Percentiles rank a stretch among this genome's conserved stretches.
phyloP scores from a whole-genome alignment of 2,329 filamentous ascomycete species.

The Ascochyta clinopodiicola region DNA sequence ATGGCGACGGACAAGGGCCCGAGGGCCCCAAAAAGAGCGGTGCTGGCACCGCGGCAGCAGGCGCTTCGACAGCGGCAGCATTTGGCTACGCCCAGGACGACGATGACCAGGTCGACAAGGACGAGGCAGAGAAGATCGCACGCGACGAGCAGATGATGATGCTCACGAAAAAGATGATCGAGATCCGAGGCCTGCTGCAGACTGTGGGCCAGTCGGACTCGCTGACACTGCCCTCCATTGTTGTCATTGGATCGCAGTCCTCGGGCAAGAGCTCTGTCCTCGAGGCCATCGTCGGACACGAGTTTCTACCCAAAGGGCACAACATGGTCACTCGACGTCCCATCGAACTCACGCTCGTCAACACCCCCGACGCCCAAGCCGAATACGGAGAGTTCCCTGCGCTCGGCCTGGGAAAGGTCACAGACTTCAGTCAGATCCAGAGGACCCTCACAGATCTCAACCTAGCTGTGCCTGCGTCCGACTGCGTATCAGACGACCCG shows the following conservation, averaged over 20 bases:
- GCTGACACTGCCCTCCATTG: conserved; percentile 90
- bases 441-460: conserved; percentile 95
- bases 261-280: conserved; percentile 97
- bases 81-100: conserved; percentile 79
- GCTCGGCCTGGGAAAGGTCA: conserved; percentile 84
- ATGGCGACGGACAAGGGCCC: conserved; percentile 50
- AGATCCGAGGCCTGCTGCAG: conserved; percentile 90
- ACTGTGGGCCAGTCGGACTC: conserved; percentile 90
- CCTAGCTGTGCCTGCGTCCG: conserved; percentile 83
- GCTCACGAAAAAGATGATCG: conserved; percentile 99
- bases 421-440: conserved; percentile 91
- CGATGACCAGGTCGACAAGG: conserved; percentile 64
- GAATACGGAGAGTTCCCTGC: conserved; percentile 98
- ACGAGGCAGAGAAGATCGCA: conserved; percentile 69
- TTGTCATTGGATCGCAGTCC: conserved; percentile 98
- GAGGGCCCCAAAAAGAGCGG: conserved; percentile 62
- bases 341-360: conserved; percentile 94
- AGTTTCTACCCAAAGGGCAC: conserved; percentile 95
- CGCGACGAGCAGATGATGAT: conserved; percentile 99
- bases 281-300: conserved; percentile 95
- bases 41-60: conserved; percentile 65
- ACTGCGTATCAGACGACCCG: conserved; percentile 95
- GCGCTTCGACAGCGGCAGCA: conserved; percentile 73
- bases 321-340: conserved; percentile 98
- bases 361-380: conserved; percentile 83